A percentile compares a stretch with the other conserved stretches of the same genome.
These are phyloP conservation scores for Ogataea pilisensis DNA, from an alignment of 805 yeast species.

Conservation along the genomic window DNA sequence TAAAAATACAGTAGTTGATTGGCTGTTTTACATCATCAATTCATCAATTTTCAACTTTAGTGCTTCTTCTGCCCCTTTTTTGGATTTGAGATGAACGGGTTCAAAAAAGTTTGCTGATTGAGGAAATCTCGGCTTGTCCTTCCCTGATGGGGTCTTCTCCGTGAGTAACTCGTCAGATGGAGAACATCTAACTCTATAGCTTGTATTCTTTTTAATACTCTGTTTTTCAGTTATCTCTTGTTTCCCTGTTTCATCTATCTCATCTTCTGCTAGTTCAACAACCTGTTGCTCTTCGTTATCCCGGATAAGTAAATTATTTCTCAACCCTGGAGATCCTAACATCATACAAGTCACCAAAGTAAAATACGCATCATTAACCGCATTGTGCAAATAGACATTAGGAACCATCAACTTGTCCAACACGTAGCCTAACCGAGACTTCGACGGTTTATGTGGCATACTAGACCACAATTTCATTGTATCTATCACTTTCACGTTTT, in stretches of 20 bases:
- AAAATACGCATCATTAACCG: slow-evolving; percentile 31
- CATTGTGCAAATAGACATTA: slow-evolving; percentile 28
- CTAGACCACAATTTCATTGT: slow-evolving; percentile 26
- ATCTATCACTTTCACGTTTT: slow-evolving; percentile 25
- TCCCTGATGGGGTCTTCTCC: slow-evolving; percentile 1
- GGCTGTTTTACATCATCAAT: neutral
- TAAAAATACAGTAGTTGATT: neutral
- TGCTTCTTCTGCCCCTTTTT: neutral
- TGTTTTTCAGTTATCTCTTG: neutral
- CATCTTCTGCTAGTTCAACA: neutral
- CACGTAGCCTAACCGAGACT: slow-evolving; percentile 20
- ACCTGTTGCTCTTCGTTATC: neutral
- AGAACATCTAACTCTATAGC: slow-evolving; percentile 14
- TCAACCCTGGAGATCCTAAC: slow-evolving; percentile 24
- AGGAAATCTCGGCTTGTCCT: neutral
- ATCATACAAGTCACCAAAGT: slow-evolving; percentile 25
- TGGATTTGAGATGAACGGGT: neutral
- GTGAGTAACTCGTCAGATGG: slow-evolving; percentile 13
- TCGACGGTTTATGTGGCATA: slow-evolving; percentile 11
- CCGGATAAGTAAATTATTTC: slow-evolving; percentile 16
- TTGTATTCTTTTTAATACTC: neutral
- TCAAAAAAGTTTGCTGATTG: neutral
- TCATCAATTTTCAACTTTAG: neutral
- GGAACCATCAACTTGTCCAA: slow-evolving; percentile 28
- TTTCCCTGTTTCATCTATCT: slow-evolving; percentile 6